Conservation (phyloP, 2,329 filamentous ascomycete genomes). For the Colletotrichum sp. region DNA sequence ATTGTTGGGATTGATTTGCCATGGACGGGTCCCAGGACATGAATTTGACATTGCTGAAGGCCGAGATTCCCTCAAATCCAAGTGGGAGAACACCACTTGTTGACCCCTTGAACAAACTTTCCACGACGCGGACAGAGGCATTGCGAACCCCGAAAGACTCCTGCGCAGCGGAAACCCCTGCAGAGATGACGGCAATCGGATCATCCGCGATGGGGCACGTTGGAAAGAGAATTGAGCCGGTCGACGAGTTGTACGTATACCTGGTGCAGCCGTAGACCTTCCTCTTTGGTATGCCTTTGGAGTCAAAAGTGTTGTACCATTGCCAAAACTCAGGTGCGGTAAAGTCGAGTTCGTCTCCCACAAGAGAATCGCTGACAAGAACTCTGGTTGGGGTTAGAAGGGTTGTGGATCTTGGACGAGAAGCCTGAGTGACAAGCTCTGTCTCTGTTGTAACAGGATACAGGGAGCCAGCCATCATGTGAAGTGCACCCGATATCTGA, state of each 20-base stretch:
- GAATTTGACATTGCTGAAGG: background rate
- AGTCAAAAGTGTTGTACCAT: background rate
- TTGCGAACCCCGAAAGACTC: background rate
- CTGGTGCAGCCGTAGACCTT: background rate
- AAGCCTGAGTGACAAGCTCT: background rate
- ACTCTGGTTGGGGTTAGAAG: background rate
- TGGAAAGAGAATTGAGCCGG: background rate
- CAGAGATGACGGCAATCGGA: background rate
- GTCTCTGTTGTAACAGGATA: background rate
- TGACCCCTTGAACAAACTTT: background rate
- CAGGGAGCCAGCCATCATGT: background rate
- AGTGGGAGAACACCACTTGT: background rate
- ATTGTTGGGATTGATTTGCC: background rate
- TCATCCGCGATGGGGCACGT: background rate
- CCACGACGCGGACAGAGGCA: background rate
- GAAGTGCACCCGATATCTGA: background rate
- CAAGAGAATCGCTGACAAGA: background rate
- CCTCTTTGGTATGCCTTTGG: background rate
- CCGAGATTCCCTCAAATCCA: background rate
- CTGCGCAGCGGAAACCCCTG: background rate
- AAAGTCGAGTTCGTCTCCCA: background rate
- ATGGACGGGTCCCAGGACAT: background rate
- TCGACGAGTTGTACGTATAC: background rate
- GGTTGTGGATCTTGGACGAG: background rate
- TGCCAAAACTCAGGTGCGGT: background rate